A percentile compares a stretch with the other conserved stretches of the same genome.
Evolutionary conservation across 2,329 filamentous ascomycete species (phyloP).

Genomic region (Pseudogymnoascus sp.): DNA sequence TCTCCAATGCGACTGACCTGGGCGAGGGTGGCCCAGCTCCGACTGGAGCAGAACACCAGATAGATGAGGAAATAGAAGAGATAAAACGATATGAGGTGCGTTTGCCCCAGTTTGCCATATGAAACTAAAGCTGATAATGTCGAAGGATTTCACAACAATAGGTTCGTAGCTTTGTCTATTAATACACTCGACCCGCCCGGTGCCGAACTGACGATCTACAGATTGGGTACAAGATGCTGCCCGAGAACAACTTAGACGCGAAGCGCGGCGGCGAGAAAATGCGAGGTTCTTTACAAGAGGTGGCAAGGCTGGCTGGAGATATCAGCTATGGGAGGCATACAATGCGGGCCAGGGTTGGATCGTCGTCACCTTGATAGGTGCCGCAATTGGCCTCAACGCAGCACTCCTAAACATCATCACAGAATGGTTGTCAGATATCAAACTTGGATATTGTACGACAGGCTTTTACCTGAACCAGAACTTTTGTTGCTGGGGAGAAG

Average conservation of each 20-base stretch:
- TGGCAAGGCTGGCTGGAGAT: conserved; percentile 66
- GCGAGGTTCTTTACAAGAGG: conserved; percentile 62
- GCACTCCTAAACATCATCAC: conserved; percentile 91
- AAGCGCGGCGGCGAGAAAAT: conserved; percentile 63
- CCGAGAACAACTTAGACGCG: conserved; percentile 76
- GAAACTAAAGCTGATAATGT: conserved; percentile 12
- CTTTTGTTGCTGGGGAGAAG: conserved; percentile 97
- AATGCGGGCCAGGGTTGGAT: conserved; percentile 98
- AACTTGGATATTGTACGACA: conserved; percentile 89
- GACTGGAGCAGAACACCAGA: conserved; percentile 55
- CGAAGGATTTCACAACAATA: conserved; percentile 87
- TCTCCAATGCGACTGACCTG: conserved; percentile 37
- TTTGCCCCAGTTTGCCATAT: conserved; percentile 9
- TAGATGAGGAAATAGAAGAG: conserved; percentile 91
- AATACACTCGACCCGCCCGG: conserved; percentile 14
- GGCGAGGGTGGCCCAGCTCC: conserved; percentile 47
- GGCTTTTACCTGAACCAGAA: conserved; percentile 95
- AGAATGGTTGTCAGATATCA: conserved; percentile 94
- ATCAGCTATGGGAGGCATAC: conserved; percentile 76
- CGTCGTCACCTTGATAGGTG: conserved; percentile 83
- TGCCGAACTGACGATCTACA: conserved; percentile 35
- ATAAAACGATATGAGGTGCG: conserved; percentile 89
- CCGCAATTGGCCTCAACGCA: conserved; percentile 88
- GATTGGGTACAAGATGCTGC: conserved; percentile 99
- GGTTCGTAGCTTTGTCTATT: conserved; percentile 36